Conservation (phyloP, 2,329 filamentous ascomycete species). For the Simplicillium aogashimaense region DNA sequence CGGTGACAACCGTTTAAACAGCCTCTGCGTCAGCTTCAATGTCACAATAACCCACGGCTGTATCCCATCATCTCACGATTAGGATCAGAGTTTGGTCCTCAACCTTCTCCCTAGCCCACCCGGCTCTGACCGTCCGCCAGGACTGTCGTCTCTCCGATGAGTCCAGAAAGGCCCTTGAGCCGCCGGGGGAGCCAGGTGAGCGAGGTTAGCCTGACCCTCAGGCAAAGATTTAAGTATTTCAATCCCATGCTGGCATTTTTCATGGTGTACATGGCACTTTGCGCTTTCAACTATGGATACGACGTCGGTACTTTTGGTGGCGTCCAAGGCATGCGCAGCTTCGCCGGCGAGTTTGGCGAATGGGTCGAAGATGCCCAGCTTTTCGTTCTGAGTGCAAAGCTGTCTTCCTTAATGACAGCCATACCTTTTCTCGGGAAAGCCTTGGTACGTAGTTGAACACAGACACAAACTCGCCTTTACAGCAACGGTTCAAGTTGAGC, state of each 20-base stretch:
- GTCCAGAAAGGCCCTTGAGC: too few relatives aligned
- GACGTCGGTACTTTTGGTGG: slow-evolving; percentile 2
- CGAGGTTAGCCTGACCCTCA: slow-evolving; percentile 1
- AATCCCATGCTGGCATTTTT: slow-evolving; percentile 10
- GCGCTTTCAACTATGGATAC: not conserved
- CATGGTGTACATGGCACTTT: slow-evolving; percentile 5
- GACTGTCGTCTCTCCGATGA: too few relatives aligned
- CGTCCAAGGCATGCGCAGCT: slow-evolving; percentile 16
- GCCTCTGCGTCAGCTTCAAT: too few relatives aligned
- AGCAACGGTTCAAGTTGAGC: too few relatives aligned
- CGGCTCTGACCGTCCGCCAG: too few relatives aligned
- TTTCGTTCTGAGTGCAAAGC: slow-evolving; percentile 11
- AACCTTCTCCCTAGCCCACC: too few relatives aligned
- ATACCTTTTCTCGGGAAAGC: slow-evolving; percentile 15
- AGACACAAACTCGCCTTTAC: too few relatives aligned
- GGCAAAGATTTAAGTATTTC: slow-evolving; percentile 4
- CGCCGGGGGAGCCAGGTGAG: too few relatives aligned
- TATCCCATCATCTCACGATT: too few relatives aligned
- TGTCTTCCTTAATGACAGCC: slow-evolving; percentile 16
- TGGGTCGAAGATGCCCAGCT: slow-evolving; percentile 7
- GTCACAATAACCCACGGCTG: too few relatives aligned
- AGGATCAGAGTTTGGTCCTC: too few relatives aligned
- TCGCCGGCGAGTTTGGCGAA: slow-evolving; percentile 13
- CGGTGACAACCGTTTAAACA: too few relatives aligned
- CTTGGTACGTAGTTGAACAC: not conserved